Evolutionary conservation across 768 basidiomycete genomes (phyloP).

Genomic region (Mycena epipterygia): DNA sequence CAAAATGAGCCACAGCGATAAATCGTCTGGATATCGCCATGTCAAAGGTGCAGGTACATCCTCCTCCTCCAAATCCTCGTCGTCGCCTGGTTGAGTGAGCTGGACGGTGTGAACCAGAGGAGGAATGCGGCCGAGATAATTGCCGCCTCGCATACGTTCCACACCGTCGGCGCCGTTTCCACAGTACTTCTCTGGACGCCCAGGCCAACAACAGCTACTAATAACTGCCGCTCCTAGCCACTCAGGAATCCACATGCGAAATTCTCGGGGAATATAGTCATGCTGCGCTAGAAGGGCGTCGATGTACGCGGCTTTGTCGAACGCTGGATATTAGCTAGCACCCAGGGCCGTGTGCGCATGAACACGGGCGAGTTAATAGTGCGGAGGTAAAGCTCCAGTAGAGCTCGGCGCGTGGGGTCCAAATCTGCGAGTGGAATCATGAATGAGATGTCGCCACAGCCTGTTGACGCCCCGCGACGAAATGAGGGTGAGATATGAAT

Average conservation of each 20-base stretch:
- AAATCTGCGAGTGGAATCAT: not conserved
- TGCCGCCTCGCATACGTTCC: too few relatives aligned
- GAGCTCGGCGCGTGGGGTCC: not conserved
- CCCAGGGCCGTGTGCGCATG: not conserved
- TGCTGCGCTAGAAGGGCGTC: not conserved
- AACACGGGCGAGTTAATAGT: not conserved
- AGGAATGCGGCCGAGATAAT: too few relatives aligned
- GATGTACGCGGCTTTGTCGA: not conserved
- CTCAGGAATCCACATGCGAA: not conserved
- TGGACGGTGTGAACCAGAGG: too few relatives aligned
- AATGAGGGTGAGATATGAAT: not conserved
- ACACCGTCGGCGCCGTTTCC: too few relatives aligned
- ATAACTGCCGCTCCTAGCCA: not conserved
- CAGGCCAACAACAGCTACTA: not conserved
- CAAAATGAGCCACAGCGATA: too few relatives aligned
- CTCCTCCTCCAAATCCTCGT: too few relatives aligned
- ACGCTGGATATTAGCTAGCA: not conserved
- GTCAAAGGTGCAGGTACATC: too few relatives aligned
- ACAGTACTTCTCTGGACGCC: too few relatives aligned
- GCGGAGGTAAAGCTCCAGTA: not conserved
- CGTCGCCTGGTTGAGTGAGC: too few relatives aligned
- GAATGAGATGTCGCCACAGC: not conserved
- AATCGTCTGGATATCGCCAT: too few relatives aligned
- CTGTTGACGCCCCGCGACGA: not conserved
- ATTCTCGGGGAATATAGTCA: not conserved